Evolutionary conservation across 2,329 filamentous ascomycete species (phyloP).

Genomic region (Cyphellophora attinorum): DNA sequence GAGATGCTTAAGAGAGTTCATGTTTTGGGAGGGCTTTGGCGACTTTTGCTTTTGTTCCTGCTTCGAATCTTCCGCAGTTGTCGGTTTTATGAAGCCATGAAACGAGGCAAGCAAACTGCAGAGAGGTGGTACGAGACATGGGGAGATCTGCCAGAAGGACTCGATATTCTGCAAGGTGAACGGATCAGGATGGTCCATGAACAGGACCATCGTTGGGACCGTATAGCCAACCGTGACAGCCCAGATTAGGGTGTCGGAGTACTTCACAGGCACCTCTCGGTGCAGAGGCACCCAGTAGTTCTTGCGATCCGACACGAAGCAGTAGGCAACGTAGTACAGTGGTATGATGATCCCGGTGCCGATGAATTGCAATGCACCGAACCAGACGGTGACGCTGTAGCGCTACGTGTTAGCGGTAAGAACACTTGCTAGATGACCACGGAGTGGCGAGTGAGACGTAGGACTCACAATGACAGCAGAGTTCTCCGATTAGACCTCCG

Average conservation of each 20-base stretch:
- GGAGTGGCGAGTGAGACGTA: background rate
- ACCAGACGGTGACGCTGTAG: constrained; percentile 5
- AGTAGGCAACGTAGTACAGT: constrained; percentile 4
- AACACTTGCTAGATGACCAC: background rate
- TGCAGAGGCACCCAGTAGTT: constrained; percentile 5
- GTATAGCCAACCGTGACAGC: constrained; percentile 2
- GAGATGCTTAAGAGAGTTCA: constrained; percentile 1
- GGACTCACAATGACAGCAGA: constrained; percentile 3
- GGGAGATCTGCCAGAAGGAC: constrained; percentile 3
- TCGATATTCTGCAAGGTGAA: constrained; percentile 3
- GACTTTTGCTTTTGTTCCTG: constrained; percentile 1
- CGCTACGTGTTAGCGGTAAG: no score
- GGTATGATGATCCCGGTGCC: constrained; percentile 5
- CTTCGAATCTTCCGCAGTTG: no score
- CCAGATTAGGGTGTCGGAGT: constrained; percentile 1
- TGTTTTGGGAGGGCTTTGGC: constrained; percentile 1
- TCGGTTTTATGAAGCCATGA: no score
- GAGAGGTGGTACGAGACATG: constrained; percentile 3
- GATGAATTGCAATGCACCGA: constrained; percentile 2
- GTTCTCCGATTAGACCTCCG: constrained; percentile 4
- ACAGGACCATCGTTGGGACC: constrained; percentile 3
- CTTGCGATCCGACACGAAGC: constrained; percentile 3
- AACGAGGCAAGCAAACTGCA: constrained; percentile 1
- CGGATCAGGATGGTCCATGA: constrained; percentile 1
- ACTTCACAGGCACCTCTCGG: constrained; percentile 4